phyloP scores from a whole-genome alignment of 2,329 filamentous ascomycete species.

The Exophiala sp. region DNA sequence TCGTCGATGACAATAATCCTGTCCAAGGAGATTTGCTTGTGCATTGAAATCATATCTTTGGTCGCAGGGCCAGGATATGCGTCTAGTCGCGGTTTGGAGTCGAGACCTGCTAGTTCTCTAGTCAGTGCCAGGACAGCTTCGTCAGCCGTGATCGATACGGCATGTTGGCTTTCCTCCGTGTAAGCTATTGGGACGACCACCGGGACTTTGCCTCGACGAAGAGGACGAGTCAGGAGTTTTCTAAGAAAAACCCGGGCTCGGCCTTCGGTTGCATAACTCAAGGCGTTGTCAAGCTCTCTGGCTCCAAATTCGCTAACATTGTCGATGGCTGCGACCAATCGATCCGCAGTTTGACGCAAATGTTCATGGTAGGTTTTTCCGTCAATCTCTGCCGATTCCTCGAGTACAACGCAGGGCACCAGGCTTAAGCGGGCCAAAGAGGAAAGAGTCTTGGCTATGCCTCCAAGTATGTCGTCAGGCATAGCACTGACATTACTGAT shows the following conservation, averaged over 20 bases:
- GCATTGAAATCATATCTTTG: slow-evolving; percentile 38
- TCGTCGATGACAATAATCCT: slow-evolving; percentile 84
- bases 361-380: slow-evolving; percentile 41
- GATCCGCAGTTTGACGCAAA: slow-evolving; percentile 60
- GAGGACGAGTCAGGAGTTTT: slow-evolving; percentile 56
- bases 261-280: slow-evolving; percentile 39
- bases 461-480: slow-evolving; percentile 61
- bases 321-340: slow-evolving; percentile 70
- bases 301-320: slow-evolving; percentile 61
- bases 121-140: slow-evolving; percentile 72
- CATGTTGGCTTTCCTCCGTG: slow-evolving; percentile 44
- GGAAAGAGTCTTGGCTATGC: slow-evolving; percentile 74
- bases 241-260: slow-evolving; percentile 38
- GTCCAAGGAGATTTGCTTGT: slow-evolving; percentile 62
- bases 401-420: slow-evolving; percentile 73
- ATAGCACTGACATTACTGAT: slow-evolving; percentile 67
- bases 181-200: slow-evolving; percentile 63
- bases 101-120: slow-evolving; percentile 65
- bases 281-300: slow-evolving; percentile 58
- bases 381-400: slow-evolving; percentile 38
- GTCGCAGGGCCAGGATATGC: slow-evolving; percentile 41
- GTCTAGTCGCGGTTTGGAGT: slow-evolving; percentile 41
- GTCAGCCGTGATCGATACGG: slow-evolving; percentile 48
- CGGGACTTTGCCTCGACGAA: slow-evolving; percentile 63
- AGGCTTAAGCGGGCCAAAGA: slow-evolving; percentile 80